Evolutionary conservation across 345 rosid species (phyloP), one percentile per base, ranked within the genome.

Genomic region (Brassica carinata): DNA sequence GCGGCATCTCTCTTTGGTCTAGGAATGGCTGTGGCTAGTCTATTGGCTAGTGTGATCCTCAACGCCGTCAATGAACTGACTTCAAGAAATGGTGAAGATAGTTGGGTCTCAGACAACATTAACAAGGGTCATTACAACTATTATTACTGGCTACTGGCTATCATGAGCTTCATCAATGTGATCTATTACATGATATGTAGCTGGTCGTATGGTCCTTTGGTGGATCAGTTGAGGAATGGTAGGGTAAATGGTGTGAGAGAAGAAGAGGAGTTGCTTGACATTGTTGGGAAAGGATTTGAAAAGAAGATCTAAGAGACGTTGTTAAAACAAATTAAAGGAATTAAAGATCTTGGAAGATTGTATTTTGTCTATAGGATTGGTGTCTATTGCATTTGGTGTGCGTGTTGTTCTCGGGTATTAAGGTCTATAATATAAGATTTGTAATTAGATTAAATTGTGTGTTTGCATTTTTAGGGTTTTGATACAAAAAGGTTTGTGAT

Each of bases 131-230:
- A 81, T 65, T 89, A 89, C 55, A 93, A 94, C 84, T 83, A 88
- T 55, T 94, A 87, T 83, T 94, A 90, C 43, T 92, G 92, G 92
- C 69, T 92, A 71, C 91, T 92, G 0, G 90, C 90, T 5, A 55
- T 81, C 15, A 63, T 89, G 87, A 87, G 92, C 63, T 77, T 75
- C 79, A 48, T 89, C 66, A 94, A 92, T 80, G 67, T 91, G 77
- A 69, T 90, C 0, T 94, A 94, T 63, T 94, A 85, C 83, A 17
- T 82, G 18, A 19, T 87, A 4, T 94, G 98, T 72, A 85, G 94
- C 72, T 84, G 92, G 97, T 85, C 88, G 40, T 92, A 92, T 81
- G 96, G 93, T 82, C 91, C 93, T 77, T 79, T n/a, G n/a, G n/a
- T n/a, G n/a, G n/a, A n/a, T n/a, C n/a, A n/a, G n/a, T n/a, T 76